Base-by-base conservation (phyloP, 352 stramenopile species). In the Elongisporangium anandrum region DNA sequence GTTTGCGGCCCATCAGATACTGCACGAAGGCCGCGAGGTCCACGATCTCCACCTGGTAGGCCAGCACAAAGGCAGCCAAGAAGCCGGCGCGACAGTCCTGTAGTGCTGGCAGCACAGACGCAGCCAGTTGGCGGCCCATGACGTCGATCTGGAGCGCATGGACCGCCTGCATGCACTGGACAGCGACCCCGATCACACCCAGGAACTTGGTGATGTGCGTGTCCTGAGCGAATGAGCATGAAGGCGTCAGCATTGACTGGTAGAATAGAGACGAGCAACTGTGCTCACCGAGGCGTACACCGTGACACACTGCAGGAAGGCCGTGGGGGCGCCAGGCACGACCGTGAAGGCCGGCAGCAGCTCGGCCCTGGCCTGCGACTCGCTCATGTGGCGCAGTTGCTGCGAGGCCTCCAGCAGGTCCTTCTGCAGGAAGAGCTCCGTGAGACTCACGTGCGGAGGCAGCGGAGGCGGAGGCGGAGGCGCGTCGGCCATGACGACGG, bases 1-100 rank as follows among this genome's bases (percentile, higher is more conserved):
- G 73, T 22, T 61, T 64, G 12, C 26, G 68, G 19, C 58, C 38
- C 17, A 88, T 20, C 5, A 80, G 60, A 4, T 50, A 26, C 10
- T 22, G 29, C 52, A 73, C 81, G 54, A 86, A 75, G 4, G 15
- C 49, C 3, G 60, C 15, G n/a, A 90, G 51, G 19, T 62, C 50
- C 4, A 67, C 51, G 1, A 21, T 15, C 4, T 69, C 53, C 23
- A 90, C 66, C 21, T 60, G 47, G 59, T 82, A 90, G 24, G 70
- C 74, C 34, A 61, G 60, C 16, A 60, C 70, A 52, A 85, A 88
- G 41, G 70, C 64, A 6, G 73, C 63, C 13, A 86, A 57, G 49
- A 85, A 68, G 4, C 64, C 52, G 50, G 70, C 66, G 6, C 68
- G 61, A 17, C 63, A 72, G 26, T 72, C 68, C 23, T 61, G 52